These are phyloP conservation scores for Suillus fuscotomentosus DNA, from an alignment of 768 basidiomycete species.

Conservation along the genomic window DNA sequence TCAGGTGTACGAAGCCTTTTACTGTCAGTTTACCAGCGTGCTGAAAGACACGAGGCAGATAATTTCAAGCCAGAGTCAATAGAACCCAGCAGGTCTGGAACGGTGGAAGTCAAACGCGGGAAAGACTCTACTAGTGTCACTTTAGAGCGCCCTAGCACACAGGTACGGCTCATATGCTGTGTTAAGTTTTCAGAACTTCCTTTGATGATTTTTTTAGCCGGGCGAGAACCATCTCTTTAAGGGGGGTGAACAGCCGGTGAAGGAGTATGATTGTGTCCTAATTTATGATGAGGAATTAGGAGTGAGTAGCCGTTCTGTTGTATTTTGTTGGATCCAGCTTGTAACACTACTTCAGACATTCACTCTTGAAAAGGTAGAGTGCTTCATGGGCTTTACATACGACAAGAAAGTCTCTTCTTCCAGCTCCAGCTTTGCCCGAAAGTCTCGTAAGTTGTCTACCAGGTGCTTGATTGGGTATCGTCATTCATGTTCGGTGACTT, in stretches of 20 bases:
- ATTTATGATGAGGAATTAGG: constrained; percentile 77
- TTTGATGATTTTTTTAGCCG: constrained; percentile 31
- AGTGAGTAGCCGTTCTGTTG: constrained; percentile 38
- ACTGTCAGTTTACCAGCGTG: neutral
- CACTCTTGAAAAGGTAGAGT: constrained; percentile 75
- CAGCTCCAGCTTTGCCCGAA: constrained; percentile 15
- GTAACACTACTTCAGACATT: constrained; percentile 48
- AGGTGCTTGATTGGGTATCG: neutral
- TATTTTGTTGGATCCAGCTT: constrained; percentile 9
- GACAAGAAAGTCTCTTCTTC: constrained; percentile 42
- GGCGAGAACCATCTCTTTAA: constrained; percentile 55
- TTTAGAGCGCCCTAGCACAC: constrained; percentile 64
- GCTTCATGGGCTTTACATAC: constrained; percentile 53
- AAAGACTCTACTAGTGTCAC: constrained; percentile 51
- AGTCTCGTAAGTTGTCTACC: constrained; percentile 22
- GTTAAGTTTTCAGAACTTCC: neutral
- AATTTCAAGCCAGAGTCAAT: constrained; percentile 76
- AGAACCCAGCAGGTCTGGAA: constrained; percentile 62
- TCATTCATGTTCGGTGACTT: constrained; percentile 4
- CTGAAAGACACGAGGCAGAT: constrained; percentile 40
- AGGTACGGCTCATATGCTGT: constrained; percentile 43
- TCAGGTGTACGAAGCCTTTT: constrained; percentile 57
- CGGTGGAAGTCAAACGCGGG: constrained; percentile 57
- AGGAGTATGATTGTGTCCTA: constrained; percentile 74
- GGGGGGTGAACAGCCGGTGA: constrained; percentile 57